Conservation (phyloP, 129 eudicot genomes). For the Artemisia argyi region DNA sequence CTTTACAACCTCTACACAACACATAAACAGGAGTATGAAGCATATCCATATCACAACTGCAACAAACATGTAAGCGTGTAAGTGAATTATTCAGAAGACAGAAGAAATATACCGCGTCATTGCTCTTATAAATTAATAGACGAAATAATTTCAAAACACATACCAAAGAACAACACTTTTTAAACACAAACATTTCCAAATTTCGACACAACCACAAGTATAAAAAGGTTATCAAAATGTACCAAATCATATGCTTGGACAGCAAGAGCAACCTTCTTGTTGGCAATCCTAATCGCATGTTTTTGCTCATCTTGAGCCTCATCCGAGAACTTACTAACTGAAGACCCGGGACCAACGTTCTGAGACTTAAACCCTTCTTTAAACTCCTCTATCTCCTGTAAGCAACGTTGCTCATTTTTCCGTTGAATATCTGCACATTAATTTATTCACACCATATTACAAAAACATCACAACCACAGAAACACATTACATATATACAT, state of each 20-base stretch:
- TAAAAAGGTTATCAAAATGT: not conserved
- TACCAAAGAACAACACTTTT: not conserved
- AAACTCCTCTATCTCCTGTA: constrained; percentile 65
- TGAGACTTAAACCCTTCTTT: constrained; percentile 62
- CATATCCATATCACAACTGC: constrained; percentile 2
- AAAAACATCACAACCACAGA: not conserved
- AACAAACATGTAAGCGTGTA: not conserved
- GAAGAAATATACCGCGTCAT: constrained; percentile 61
- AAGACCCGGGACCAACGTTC: constrained; percentile 54
- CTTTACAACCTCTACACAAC: not conserved
- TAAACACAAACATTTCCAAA: not conserved
- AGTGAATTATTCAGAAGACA: not conserved
- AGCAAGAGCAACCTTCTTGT: constrained; percentile 86
- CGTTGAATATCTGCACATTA: constrained; percentile 54
- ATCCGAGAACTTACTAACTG: constrained; percentile 60
- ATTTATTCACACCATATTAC: not conserved
- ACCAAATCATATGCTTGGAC: constrained; percentile 91
- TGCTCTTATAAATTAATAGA: constrained; percentile 60
- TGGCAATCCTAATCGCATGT: constrained; percentile 82
- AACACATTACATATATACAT: not conserved
- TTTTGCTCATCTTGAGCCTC: constrained; percentile 87
- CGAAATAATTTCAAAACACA: not conserved
- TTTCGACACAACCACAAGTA: not conserved
- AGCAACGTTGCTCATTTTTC: constrained; percentile 70
- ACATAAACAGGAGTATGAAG: not conserved